Base-by-base conservation (phyloP, 1,139 yeast species). In the Geotrichum citri-aurantii region DNA sequence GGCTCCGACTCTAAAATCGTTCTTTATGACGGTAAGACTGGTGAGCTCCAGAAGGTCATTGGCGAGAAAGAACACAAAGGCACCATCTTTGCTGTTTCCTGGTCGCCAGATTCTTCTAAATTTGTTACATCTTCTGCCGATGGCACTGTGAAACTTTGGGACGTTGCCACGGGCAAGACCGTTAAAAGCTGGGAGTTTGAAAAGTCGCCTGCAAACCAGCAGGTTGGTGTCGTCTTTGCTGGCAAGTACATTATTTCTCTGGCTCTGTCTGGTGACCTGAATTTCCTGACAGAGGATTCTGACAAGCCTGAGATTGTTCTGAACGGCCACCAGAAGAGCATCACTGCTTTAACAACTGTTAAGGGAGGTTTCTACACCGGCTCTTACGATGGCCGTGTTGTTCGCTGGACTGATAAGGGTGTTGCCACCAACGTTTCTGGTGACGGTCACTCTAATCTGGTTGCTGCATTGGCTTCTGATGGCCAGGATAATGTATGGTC, bases 51-150 rank as follows among this genome's bases (percentile, higher is more conserved):
- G 42, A 77, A 78, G 58, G 80, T 79, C 65, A 57, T 68, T 23
- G 82, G 79, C 52, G 75, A 75, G 52, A 64, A 63, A 8, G 69
- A 73, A 63, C 95, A 89, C 66, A 81, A 82, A 7, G 96, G 96
- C 50, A 95, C 97, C 50, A 82, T 92, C 23, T 88, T 85, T 70
- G 85, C 88, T 0, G 76, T 91, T 7, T 79, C 86, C 29, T 91
- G 97, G 93, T 76, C 81, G 49, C 75, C 77, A 27, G 81, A 81
- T n/a, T 72, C 80, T 3, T 65, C 71, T 19, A 71, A 71, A 56
- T 86, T 91, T 69, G 87, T 84, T 31, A 89, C 98, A 3, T 83
- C 90, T 14, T 85, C 96, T 19, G 95, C 97, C 1, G 99, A 93
- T 73, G 83, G 83, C 46, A 75, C 86, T 6, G 77, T 90, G 48